Percentiles rank a stretch among this genome's conserved stretches.
Evolutionary conservation across 768 basidiomycete species (phyloP).

Genomic region (Suillus subaureus): DNA sequence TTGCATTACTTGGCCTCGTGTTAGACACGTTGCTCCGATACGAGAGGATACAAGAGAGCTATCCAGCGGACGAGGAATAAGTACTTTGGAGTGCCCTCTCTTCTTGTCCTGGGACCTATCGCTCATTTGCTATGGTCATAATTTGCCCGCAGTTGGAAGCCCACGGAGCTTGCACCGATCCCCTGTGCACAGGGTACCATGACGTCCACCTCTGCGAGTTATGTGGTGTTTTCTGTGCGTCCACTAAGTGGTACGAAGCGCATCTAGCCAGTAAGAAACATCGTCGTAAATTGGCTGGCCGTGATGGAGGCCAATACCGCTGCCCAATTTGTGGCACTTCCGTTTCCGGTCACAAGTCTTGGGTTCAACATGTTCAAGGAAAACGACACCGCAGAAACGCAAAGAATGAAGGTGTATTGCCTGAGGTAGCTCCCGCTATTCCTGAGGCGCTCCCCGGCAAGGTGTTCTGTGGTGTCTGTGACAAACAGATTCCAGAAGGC

Average conservation of each 20-base stretch:
- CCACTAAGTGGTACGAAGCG: constrained; percentile 19
- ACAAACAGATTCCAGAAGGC: constrained; percentile 28
- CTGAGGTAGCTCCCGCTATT: constrained; percentile 35
- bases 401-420: constrained; percentile 18
- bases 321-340: constrained; percentile 37
- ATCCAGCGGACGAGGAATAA: not conserved
- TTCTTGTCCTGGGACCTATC: not conserved
- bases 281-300: constrained; percentile 26
- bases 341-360: constrained; percentile 16
- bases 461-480: constrained; percentile 34
- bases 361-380: constrained; percentile 28
- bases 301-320: constrained; percentile 14
- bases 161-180: constrained; percentile 37
- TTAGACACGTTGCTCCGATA: constrained; percentile 2
- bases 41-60: not conserved
- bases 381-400: constrained; percentile 23
- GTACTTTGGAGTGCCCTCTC: not conserved
- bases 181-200: constrained; percentile 36
- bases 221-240: constrained; percentile 39
- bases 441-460: constrained; percentile 21
- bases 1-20: constrained; percentile 3
- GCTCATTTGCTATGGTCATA: not conserved
- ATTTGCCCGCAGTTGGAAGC: constrained; percentile 42
- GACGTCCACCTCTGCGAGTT: constrained; percentile 40
- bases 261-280: constrained; percentile 38